Evolutionary conservation across 2,329 filamentous ascomycete genomes (phyloP).

Genomic region (Alternaria sp.): DNA sequence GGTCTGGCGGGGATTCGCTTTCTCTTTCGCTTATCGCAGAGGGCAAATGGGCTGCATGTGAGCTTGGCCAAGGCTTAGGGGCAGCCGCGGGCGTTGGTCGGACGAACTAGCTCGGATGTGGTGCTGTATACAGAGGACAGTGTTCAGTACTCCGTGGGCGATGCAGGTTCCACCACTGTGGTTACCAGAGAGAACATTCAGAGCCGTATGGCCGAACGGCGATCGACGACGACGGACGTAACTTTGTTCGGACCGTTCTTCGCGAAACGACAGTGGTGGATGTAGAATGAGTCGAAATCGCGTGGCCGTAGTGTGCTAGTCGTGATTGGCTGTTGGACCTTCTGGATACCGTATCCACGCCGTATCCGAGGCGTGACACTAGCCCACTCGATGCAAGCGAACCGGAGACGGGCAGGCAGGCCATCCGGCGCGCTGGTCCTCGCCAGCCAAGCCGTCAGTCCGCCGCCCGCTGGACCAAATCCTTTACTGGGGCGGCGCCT

Average conservation of each 20-base stretch:
- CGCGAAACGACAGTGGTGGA: neutral
- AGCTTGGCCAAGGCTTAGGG: neutral
- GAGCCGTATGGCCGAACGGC: neutral
- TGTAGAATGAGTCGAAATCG: neutral
- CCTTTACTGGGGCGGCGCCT: constrained; percentile 20
- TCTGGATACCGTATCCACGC: constrained; percentile 2
- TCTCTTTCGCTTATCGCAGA: constrained; percentile 1
- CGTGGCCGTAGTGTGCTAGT: neutral
- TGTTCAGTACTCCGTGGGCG: neutral
- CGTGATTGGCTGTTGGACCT: constrained; percentile 4
- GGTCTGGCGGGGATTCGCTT: neutral
- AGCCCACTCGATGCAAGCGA: neutral
- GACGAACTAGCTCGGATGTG: constrained; percentile 3
- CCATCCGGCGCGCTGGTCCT: too few species aligned
- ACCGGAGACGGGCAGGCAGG: too few species aligned
- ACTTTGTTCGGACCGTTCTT: neutral
- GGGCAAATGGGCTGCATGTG: neutral
- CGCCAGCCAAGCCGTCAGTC: constrained; percentile 25
- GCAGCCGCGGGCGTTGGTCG: neutral
- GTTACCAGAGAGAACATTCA: neutral
- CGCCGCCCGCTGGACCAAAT: constrained; percentile 20
- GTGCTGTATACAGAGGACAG: neutral
- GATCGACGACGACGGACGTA: neutral
- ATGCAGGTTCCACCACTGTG: neutral
- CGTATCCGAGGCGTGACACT: neutral